phyloP scores from a whole-genome alignment of 139 green algal genomes.

The Desmodesmus armatus region DNA sequence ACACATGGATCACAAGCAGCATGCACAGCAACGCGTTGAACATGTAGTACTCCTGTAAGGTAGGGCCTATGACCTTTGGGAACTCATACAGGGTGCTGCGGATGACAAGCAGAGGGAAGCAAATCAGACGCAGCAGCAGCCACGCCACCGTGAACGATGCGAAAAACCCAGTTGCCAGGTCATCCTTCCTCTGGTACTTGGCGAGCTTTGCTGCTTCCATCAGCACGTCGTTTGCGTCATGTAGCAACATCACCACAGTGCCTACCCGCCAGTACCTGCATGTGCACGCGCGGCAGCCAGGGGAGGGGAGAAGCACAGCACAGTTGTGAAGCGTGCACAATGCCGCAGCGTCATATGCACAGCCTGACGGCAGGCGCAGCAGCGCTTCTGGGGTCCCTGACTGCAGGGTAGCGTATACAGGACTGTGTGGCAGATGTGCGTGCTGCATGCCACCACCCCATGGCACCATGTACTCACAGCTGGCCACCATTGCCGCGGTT shows the following conservation, averaged over 20 bases:
- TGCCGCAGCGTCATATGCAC: neutral
- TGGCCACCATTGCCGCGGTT: no score
- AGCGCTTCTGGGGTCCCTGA: no score
- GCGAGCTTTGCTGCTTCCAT: conserved; percentile 82
- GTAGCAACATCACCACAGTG: conserved; percentile 84
- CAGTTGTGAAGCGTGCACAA: no score
- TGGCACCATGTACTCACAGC: no score
- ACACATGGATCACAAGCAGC: conserved; percentile 80
- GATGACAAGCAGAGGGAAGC: conserved; percentile 71
- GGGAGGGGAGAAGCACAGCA: no score
- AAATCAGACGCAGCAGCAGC: conserved; percentile 65
- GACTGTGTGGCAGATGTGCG: no score
- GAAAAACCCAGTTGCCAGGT: conserved; percentile 57
- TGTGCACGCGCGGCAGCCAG: neutral
- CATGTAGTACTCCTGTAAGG: conserved; percentile 48
- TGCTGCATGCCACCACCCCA: no score
- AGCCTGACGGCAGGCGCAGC: no score
- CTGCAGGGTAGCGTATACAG: no score
- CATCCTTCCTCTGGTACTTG: conserved; percentile 71
- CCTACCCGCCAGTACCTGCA: conserved; percentile 64
- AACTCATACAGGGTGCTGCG: conserved; percentile 55
- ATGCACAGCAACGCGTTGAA: conserved; percentile 66
- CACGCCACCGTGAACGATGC: conserved; percentile 69
- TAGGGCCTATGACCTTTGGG: conserved; percentile 50
- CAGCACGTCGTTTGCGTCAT: conserved; percentile 85